Evolutionary conservation across 495 filamentous ascomycete genomes (phyloP), one percentile per base, ranked within the genome.

Genomic region (Podospora fimiseda): DNA sequence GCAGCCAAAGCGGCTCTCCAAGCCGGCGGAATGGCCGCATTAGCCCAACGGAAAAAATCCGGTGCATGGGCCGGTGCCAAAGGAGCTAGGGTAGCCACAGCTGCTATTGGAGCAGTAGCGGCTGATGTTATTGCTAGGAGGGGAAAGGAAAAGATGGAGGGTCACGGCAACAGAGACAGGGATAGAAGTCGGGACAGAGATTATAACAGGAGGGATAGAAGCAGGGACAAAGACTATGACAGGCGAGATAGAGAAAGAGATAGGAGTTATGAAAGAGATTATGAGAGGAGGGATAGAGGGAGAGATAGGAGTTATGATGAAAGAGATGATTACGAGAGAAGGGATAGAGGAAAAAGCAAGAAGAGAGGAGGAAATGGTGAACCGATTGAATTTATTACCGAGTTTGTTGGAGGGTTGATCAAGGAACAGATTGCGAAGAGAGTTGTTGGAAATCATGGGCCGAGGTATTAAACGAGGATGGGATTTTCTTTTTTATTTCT

Each of bases 1-100:
- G 69, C 72, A 0, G 68, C 69, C 7, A 53, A 60, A 0, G 72
- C 72, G 0, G 72, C 72, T 2, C 52, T 75, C 3, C 63, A 71
- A 47, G 72, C 72, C 0, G 72, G 66, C 37, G 65, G 64, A n/a
- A 48, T 68, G 8, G 65, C 69, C 9, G 72, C 71, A 4, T 55
- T 70, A 56, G 55, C 63, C 15, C 41, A 65, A 48, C 64, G 71
- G 37, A 63, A 65, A 49, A 59, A 73, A 37, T 70, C 70, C 0
- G 72, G 72, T 3, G 55, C 48, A 18, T 75, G 72, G 72, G 62
- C 57, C 20, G 64, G 67, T 1, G 60, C 62, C 19, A 75, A 75
- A 55, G 70, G 67, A 11, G 63, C 65, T 7, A 64, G 64, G 23
- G 49, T 75, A 7, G 70, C 69, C 13, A 73, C 68, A 11, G 72